These are phyloP conservation scores for Hermanozyma aechmeae DNA, from an alignment of 805 yeast species.

Conservation along the genomic window DNA sequence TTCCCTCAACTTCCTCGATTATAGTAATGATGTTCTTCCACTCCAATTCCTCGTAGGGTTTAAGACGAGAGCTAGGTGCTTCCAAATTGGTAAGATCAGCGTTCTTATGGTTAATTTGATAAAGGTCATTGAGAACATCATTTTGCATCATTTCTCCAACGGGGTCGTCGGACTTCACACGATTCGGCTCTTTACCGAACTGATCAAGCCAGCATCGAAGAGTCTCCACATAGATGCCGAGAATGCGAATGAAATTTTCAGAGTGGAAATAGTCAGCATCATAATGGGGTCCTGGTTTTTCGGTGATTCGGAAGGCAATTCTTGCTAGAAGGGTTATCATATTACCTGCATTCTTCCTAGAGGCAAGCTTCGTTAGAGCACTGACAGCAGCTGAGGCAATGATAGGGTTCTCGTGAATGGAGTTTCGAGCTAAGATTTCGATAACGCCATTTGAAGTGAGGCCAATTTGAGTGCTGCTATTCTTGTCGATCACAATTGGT, in stretches of 20 bases:
- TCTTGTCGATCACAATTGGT: constrained; percentile 20
- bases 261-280: constrained; percentile 54
- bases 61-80: constrained; percentile 9
- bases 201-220: constrained; percentile 76
- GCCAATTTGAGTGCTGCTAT: constrained; percentile 33
- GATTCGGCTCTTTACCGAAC: constrained; percentile 28
- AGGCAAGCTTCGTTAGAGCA: constrained; percentile 58
- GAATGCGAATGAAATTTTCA: constrained; percentile 45
- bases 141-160: constrained; percentile 24
- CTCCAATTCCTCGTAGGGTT: constrained; percentile 53
- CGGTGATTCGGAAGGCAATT: constrained; percentile 72
- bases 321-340: constrained; percentile 70
- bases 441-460: constrained; percentile 55
- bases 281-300: constrained; percentile 48
- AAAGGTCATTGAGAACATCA: constrained; percentile 31
- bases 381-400: constrained; percentile 56
- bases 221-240: constrained; percentile 70
- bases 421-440: constrained; percentile 70
- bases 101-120: constrained; percentile 35
- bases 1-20: constrained; percentile 92
- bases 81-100: constrained; percentile 20
- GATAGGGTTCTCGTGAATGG: constrained; percentile 55
- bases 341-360: constrained; percentile 58
- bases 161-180: constrained; percentile 13
- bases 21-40: constrained; percentile 74